Base-by-base conservation (phyloP, 1,284 basidiomycete species). In the Trametes pubescens region DNA sequence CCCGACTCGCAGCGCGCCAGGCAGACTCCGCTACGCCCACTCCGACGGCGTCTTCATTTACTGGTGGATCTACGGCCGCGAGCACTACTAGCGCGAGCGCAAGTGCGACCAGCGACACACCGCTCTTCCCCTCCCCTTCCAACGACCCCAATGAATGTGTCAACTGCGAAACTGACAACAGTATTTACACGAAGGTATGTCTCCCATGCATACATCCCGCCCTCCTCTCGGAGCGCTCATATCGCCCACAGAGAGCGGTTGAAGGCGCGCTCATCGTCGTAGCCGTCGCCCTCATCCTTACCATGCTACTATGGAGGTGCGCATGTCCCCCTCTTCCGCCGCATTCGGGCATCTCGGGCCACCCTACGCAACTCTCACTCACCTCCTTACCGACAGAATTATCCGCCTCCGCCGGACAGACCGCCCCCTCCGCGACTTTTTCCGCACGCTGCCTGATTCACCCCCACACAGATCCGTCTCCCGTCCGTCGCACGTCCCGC, bases 181-280 rank as follows among this genome's bases (percentile, higher is more conserved):
- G 40, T 4, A 37, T 16, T n/a, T 62, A 51, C 54, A 65, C 60
- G 0, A 68, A 68, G 64, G 67, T 66, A 40, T 32, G 64, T 51
- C 26, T 32, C 1, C 22, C 4, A 4, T 13, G 7, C 8, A 13
- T 34, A 37, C 26, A 18, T 21, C 34, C 4, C 2, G 7, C 7
- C 44, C 7, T 2, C 8, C 29, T 10, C 16, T 14, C n/a, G 0
- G 21, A 26, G 11, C 22, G 3, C 21, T 18, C 21, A 18, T 10
- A 9, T 16, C 3, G 14, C 37, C 6, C 52, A 40, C 43, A 69
- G 68, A 62, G 13, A 32, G 64, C 61, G 10, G 61, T 69, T 2
- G 68, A 69, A 26, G 55, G 68, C 52, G 65, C 62, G 8, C 59
- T 69, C 54, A 54, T 66, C 21, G 61, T 64, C 21, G 64, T 48